Conservation (phyloP, 306 rosid genomes). For the Pyrus pyrifolia region DNA sequence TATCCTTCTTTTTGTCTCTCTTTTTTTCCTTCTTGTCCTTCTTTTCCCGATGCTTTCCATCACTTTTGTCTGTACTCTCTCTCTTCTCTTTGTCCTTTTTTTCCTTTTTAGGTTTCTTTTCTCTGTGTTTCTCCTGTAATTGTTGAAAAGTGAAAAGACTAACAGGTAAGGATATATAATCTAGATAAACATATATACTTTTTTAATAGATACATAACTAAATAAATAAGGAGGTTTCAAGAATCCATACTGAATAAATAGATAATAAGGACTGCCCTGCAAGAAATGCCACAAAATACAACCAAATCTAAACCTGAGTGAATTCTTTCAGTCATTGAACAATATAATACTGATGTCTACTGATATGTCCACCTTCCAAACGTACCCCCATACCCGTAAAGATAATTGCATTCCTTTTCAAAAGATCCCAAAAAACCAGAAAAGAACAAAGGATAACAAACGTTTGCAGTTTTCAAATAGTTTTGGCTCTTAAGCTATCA, state of each 20-base stretch:
- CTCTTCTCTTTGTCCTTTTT: conserved; percentile 69
- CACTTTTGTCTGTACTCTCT: conserved; percentile 66
- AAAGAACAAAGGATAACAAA: not conserved
- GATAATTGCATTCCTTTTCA: not conserved
- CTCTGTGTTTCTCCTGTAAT: conserved; percentile 65
- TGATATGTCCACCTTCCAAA: too few species aligned
- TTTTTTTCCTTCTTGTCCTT: conserved; percentile 64
- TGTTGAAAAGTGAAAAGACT: not conserved
- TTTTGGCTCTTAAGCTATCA: not conserved
- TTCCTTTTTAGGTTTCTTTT: conserved; percentile 66
- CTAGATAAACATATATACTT: not conserved
- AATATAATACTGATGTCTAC: not conserved
- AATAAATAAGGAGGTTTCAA: not conserved
- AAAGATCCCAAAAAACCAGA: too few species aligned
- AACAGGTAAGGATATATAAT: conserved; percentile 1
- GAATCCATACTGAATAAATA: not conserved
- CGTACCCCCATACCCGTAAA: not conserved
- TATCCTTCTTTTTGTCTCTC: conserved; percentile 63
- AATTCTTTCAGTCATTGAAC: not conserved
- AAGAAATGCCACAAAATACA: not conserved
- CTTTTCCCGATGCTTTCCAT: conserved; percentile 63
- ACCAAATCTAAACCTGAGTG: not conserved
- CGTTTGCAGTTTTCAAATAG: not conserved
- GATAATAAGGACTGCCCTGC: not conserved
- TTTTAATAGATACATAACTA: not conserved